Evolutionary conservation across 768 basidiomycete species (phyloP).

Genomic region (Agaricus sinodeliciosus): DNA sequence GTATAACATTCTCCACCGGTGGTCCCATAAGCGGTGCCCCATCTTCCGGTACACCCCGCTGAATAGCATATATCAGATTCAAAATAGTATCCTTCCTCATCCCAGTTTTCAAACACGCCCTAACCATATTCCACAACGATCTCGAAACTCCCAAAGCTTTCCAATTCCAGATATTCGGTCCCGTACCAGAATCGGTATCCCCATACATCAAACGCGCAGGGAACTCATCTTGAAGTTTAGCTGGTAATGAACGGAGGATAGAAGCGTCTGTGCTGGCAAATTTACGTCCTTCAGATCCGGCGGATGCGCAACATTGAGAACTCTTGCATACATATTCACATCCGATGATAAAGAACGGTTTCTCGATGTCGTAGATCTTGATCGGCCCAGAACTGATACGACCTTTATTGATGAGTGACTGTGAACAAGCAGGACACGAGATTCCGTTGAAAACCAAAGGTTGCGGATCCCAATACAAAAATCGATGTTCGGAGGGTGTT

Average conservation of each 20-base stretch:
- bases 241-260: conserved; percentile 64
- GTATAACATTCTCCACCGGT: background rate
- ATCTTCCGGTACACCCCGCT: conserved; percentile 40
- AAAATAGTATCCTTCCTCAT: conserved; percentile 57
- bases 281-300: conserved; percentile 48
- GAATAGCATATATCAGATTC: conserved; percentile 50
- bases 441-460: conserved; percentile 82
- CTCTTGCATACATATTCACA: conserved; percentile 71
- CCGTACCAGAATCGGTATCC: conserved; percentile 51
- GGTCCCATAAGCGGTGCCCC: background rate
- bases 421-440: conserved; percentile 58
- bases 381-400: conserved; percentile 69
- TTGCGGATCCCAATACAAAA: conserved; percentile 85
- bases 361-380: conserved; percentile 74
- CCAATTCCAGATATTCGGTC: conserved; percentile 69
- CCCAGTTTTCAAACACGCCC: conserved; percentile 50
- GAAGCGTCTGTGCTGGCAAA: conserved; percentile 70
- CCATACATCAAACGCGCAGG: conserved; percentile 57
- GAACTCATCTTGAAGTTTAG: conserved; percentile 66
- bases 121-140: conserved; percentile 69
- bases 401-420: conserved; percentile 58
- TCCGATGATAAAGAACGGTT: conserved; percentile 80
- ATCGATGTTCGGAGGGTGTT: conserved; percentile 66
- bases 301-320: conserved; percentile 34
- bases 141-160: conserved; percentile 65